These are phyloP conservation scores for Triglochin maritima DNA, from an alignment of 106 monocot species.

Conservation along the genomic window DNA sequence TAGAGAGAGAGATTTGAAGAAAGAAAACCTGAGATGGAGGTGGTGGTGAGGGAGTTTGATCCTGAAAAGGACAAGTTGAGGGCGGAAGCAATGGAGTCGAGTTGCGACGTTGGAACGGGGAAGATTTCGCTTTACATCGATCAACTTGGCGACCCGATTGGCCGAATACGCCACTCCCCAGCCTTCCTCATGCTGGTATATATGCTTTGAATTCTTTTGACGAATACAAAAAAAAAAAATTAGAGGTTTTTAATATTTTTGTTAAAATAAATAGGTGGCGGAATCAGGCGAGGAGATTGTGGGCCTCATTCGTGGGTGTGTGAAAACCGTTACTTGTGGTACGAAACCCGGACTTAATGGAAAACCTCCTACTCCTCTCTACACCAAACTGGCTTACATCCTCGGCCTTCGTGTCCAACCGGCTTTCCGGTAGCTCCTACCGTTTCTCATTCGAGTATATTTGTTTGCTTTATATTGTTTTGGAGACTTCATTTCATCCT, in stretches of 20 bases:
- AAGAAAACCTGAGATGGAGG: background rate
- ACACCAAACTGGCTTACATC: conserved; percentile 78
- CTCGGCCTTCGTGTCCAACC: conserved; percentile 97
- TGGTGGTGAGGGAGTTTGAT: conserved; percentile 31
- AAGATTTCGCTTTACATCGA: conserved; percentile 40
- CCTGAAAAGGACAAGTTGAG: conserved; percentile 18
- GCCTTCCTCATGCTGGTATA: background rate
- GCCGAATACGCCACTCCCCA: background rate
- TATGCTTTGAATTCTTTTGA: background rate
- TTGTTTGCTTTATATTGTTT: no score
- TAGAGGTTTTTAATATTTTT: no score
- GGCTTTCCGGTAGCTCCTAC: conserved; percentile 34
- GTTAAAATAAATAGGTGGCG: background rate
- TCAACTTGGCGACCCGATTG: conserved; percentile 43
- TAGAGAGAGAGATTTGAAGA: conserved; percentile 1
- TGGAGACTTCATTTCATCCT: no score
- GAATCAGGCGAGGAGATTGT: conserved; percentile 6
- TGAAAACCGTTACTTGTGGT: conserved; percentile 17
- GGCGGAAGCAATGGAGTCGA: conserved; percentile 42
- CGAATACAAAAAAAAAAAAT: background rate
- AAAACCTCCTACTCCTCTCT: conserved; percentile 28
- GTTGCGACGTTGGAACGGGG: conserved; percentile 60
- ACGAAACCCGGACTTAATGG: conserved; percentile 12
- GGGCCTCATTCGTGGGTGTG: conserved; percentile 9
- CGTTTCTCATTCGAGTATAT: no score